Base-by-base conservation (phyloP, 768 basidiomycete genomes). In the Suillus ampliporus region DNA sequence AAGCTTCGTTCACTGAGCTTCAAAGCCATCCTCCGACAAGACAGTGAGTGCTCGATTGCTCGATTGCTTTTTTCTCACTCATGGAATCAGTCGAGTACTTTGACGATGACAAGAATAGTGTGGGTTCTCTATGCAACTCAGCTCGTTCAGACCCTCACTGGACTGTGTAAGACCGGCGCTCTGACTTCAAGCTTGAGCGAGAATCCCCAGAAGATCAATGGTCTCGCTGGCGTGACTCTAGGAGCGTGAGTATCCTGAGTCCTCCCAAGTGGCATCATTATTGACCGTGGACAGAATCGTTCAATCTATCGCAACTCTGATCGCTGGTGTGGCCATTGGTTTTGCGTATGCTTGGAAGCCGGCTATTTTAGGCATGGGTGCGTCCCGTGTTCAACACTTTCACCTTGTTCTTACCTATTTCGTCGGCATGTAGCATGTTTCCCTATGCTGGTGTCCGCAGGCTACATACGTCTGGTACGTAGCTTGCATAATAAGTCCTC, bases 181-280 rank as follows among this genome's bases (percentile, higher is more conserved):
- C 80, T 98, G 58, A 96, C 94, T 4, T 84, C 91, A 1, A 81
- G 79, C 59, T 79, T 99, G 56, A 89, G 91, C 61, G 94, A 96
- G 63, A 89, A 92, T 70, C 90, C 96, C 2, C 92, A 95, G 69
- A 96, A 96, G 72, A 84, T 97, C 65, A 89, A 89, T 60, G 94
- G 94, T 71, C 80, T 96, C 56, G 92, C 92, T 61, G 95, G 94
- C 60, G 80, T 91, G 61, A 97, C 96, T 3, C 83, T 95, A 21
- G 96, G 94, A 74, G 84, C 89, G 80, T 87, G 65, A 72, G 86
- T 79, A 11, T 35, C 31, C 8, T 21, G 15, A 23, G 15, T 37
- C 37, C 3, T 48, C 52, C 19, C 14, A 28, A 21, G 40, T 4
- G 23, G 26, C 1, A 40, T 23, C 8, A 1, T 60, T 57, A 15